Base-by-base conservation (phyloP, 257 asterid species). In the Ilex asprella region DNA sequence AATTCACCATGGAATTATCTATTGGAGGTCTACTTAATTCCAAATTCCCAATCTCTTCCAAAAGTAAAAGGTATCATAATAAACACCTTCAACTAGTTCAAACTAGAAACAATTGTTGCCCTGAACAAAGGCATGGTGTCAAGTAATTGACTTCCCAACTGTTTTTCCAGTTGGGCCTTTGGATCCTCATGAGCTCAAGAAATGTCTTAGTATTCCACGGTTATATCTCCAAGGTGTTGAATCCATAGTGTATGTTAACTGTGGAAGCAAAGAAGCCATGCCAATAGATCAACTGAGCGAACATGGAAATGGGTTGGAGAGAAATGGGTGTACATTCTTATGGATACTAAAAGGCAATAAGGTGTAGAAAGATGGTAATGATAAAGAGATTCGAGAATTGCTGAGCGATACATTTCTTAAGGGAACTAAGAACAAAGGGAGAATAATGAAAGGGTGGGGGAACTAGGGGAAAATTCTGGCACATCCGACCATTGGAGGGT, bases 141-240 rank as follows among this genome's bases (percentile, higher is more conserved):
- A 12, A 55, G 52, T 2, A 13, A n/a, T n/a, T n/a, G n/a, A 58
- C 8, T 30, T 58, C 12, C 53, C 70, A 7, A 70, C 75, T 3
- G 61, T 76, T 64, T 77, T 76, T 11, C 83, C 85, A 0, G 39
- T 82, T 2, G 88, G 86, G 0, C 88, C 85, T 1, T 12, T 74
- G 32, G 75, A 70, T 55, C 32, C 70, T n/a, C 52, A 63, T 27
- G 60, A 64, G 49, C 30, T 59, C 1, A 44, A 2, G 49, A 14
- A 68, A 39, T 41, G 62, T n/a, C 21, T 12, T n/a, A 5, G 32
- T 57, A 67, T 71, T 39, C 77, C 75, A 60, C 79, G 88, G 88
- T 83, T 82, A 2, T 78, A 82, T 51, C 51, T 62, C 14, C 86
- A 82, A 70, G 54, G 69, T 3, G 67, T 72, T 7, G 64, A 58